Percentiles rank a stretch among this genome's conserved stretches.
Conservation (phyloP, 2,329 filamentous ascomycete species). For the Ophiostoma quercus region DNA sequence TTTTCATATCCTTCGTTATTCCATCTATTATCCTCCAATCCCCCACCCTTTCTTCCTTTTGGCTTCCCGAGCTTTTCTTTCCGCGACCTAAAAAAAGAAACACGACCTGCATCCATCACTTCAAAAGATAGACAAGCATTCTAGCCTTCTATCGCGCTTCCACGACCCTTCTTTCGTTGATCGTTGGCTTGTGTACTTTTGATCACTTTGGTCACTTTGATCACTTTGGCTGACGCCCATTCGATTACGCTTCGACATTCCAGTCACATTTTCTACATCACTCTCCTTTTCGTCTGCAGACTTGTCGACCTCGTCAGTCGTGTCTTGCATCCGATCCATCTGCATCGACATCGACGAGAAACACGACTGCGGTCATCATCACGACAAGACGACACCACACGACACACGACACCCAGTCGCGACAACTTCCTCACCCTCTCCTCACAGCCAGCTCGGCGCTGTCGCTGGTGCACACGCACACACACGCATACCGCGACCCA, state of each 20-base stretch:
- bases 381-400: neutral
- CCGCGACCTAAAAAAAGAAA: constrained; percentile 28
- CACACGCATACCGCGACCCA: neutral
- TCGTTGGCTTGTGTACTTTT: too few relatives aligned
- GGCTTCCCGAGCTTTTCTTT: constrained; percentile 17
- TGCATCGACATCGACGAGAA: neutral
- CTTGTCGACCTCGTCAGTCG: neutral
- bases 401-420: neutral
- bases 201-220: too few relatives aligned
- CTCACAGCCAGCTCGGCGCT: constrained; percentile 4
- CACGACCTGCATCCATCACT: constrained; percentile 20
- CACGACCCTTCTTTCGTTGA: neutral
- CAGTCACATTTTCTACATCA: constrained; percentile 15
- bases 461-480: neutral
- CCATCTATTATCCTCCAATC: constrained; percentile 18
- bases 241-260: constrained; percentile 5
- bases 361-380: neutral
- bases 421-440: neutral
- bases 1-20: too few relatives aligned
- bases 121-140: constrained; percentile 16
- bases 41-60: constrained; percentile 22
- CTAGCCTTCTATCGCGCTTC: constrained; percentile 18
- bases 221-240: neutral
- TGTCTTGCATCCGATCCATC: neutral
- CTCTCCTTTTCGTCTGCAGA: neutral